Evolutionary conservation across 306 rosid genomes (phyloP).

Genomic region (Senna siamea): DNA sequence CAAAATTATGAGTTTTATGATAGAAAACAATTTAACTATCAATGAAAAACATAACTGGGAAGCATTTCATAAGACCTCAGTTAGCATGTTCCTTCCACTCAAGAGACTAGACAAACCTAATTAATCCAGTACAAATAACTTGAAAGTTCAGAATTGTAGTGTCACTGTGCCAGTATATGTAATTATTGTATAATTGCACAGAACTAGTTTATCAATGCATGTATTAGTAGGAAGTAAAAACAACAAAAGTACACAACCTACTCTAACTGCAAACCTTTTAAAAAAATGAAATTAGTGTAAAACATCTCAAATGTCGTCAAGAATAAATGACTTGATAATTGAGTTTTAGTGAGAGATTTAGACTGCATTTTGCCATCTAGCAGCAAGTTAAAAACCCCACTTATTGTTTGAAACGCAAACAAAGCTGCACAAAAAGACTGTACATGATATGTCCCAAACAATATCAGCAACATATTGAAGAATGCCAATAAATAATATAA

Average conservation of each 20-base stretch:
- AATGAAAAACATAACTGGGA: not conserved
- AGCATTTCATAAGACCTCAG: not conserved
- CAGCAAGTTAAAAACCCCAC: constrained; percentile 28
- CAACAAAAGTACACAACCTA: not conserved
- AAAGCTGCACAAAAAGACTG: not conserved
- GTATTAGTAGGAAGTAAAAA: not conserved
- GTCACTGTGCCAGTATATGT: not conserved
- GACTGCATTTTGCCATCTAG: not conserved
- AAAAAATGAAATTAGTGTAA: not conserved
- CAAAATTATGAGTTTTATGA: not conserved
- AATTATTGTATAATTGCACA: not conserved
- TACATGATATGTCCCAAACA: not conserved
- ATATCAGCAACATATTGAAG: not conserved
- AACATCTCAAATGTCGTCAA: not conserved
- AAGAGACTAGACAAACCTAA: not conserved
- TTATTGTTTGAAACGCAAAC: constrained; percentile 15
- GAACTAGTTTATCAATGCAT: not conserved
- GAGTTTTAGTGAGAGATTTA: constrained; percentile 11
- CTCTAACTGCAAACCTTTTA: not conserved
- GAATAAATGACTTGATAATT: constrained; percentile 5
- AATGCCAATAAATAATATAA: not conserved
- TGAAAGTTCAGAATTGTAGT: not conserved
- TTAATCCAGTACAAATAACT: not conserved
- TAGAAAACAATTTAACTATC: not conserved
- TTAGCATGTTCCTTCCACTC: not conserved